Base-by-base conservation (phyloP, 1,284 basidiomycete genomes). In the Boletus sp. region DNA sequence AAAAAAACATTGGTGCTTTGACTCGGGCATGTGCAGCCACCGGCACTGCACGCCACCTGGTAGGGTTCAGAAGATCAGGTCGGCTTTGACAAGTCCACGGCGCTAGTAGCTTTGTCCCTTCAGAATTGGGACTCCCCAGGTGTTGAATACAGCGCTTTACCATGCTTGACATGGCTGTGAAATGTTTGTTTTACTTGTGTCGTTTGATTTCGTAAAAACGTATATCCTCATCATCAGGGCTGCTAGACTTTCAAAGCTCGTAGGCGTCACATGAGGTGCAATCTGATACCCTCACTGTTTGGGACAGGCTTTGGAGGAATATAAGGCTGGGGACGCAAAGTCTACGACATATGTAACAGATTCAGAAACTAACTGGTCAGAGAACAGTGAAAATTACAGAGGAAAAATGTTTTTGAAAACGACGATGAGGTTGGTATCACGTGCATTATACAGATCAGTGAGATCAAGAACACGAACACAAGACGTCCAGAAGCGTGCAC, bases 391-490 rank as follows among this genome's bases (percentile, higher is more conserved):
- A 43, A 20, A 27, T 42, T 42, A 41, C 33, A 51, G 4, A 15
- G 1, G 16, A 11, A 36, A 48, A 53, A 33, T 39, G 33, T 51
- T 48, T 52, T 46, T 24, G 5, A 24, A 48, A 45, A 36, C 7
- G 29, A n/a, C 7, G 33, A 54, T 45, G 37, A 44, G 20, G 31
- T 54, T 51, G 58, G 51, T 51, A 59, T 59, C 35, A 42, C 0
- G 18, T 47, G 43, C 4, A 12, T 27, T 51, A 42, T 62, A 53
- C n/a, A 27, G 29, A 48, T 37, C 39, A 46, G 24, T 24, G n/a
- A 51, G 15, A 43, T 35, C 22, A 56, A 56, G 42, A 58, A 55
- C 51, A 49, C 24, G 29, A 29, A 42, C 8, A 51, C 27, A 51
- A 45, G 27, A 24, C 24, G 24, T 24, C 24, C 24, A 56, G 6